Evolutionary conservation across 306 rosid species (phyloP).

Genomic region (Dalbergia oliveri): DNA sequence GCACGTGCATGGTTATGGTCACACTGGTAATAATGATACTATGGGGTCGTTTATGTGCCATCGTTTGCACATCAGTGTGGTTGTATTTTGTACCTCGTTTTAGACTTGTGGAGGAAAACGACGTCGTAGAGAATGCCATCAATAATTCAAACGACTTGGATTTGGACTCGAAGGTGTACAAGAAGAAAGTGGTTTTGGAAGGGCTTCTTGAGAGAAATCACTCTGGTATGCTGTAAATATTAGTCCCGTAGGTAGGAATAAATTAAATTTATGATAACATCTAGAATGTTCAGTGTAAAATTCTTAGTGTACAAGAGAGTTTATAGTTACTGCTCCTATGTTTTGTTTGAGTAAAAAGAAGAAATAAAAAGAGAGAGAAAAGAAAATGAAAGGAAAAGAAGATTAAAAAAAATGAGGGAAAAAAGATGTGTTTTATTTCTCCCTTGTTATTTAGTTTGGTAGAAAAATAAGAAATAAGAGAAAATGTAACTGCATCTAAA

Average conservation of each 20-base stretch:
- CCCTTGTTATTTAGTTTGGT: too few relatives aligned
- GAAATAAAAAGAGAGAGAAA: too few relatives aligned
- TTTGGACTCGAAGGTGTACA: neutral
- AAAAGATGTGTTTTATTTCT: too few relatives aligned
- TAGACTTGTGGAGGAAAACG: neutral
- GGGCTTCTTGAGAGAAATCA: conserved; percentile 20
- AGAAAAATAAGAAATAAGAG: too few relatives aligned
- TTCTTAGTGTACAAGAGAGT: neutral
- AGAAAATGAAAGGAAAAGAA: neutral
- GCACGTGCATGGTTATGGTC: conserved; percentile 50
- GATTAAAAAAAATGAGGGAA: too few relatives aligned
- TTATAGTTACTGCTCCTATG: too few relatives aligned
- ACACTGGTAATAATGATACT: conserved; percentile 49
- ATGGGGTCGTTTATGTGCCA: conserved; percentile 61
- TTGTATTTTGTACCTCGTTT: conserved; percentile 45
- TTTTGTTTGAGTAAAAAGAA: too few relatives aligned
- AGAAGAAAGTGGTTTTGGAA: conserved; percentile 30
- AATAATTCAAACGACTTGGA: neutral
- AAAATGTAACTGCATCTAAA: too few relatives aligned
- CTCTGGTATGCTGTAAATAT: neutral
- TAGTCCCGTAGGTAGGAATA: too few relatives aligned
- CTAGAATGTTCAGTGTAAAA: too few relatives aligned
- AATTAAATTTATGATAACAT: neutral
- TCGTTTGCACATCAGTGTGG: conserved; percentile 62
- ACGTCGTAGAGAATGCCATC: neutral